Percentiles rank a stretch among this genome's conserved stretches.
Evolutionary conservation across 192 early-diverging fungal species (phyloP).

Genomic region (Coemansia sp.): DNA sequence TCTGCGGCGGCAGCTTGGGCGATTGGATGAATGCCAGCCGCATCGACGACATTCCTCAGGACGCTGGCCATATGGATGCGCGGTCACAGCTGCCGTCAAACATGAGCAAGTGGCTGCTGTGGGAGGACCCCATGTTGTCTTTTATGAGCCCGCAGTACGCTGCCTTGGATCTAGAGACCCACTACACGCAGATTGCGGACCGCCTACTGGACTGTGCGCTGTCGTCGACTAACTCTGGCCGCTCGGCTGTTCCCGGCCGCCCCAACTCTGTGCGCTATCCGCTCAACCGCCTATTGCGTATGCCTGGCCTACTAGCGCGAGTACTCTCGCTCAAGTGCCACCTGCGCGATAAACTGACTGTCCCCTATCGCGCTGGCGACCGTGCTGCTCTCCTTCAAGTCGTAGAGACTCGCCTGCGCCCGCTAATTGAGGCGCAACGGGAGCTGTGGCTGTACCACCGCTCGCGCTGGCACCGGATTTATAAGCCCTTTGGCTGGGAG

Average conservation of each 20-base stretch:
- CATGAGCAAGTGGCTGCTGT: conserved; percentile 82
- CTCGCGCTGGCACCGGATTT: conserved; percentile 73
- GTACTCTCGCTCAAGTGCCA: conserved; percentile 73
- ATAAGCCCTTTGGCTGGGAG: conserved; percentile 89
- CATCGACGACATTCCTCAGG: conserved; percentile 57
- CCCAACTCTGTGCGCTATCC: conserved; percentile 56
- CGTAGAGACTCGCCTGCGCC: conserved; percentile 58
- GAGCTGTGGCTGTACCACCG: conserved; percentile 83
- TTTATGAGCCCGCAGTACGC: conserved; percentile 83
- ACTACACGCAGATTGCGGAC: conserved; percentile 63
- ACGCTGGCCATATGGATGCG: conserved; percentile 44
- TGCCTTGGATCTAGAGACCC: conserved; percentile 65
- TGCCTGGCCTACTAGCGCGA: conserved; percentile 69
- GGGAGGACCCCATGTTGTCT: conserved; percentile 80
- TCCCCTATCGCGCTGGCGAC: conserved; percentile 62
- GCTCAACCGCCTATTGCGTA: conserved; percentile 67
- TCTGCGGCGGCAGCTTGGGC: conserved; percentile 79
- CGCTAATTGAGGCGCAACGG: conserved; percentile 66
- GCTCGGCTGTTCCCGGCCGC: conserved; percentile 8
- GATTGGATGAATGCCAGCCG: conserved; percentile 72
- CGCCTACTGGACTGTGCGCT: conserved; percentile 58
- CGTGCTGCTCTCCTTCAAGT: conserved; percentile 61
- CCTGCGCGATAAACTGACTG: conserved; percentile 64
- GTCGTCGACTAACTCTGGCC: conserved; percentile 18
- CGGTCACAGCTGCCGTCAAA: conserved; percentile 68